phyloP scores from a whole-genome alignment of 2,329 filamentous ascomycete genomes.

The Fusarium drepaniforme region DNA sequence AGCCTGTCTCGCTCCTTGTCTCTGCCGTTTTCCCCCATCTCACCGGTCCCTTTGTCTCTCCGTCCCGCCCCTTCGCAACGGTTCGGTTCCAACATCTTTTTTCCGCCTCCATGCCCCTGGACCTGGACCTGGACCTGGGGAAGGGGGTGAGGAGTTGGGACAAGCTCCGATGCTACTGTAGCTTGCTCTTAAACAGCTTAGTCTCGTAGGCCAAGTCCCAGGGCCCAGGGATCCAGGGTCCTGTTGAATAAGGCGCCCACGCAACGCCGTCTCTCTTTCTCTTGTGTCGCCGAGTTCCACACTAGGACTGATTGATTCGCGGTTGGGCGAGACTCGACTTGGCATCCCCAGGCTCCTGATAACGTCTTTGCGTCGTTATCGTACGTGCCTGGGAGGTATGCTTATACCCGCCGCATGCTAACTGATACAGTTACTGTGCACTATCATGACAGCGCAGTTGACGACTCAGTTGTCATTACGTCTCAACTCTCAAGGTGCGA shows the following conservation, averaged over 20 bases:
- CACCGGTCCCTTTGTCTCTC: slow-evolving; percentile 17
- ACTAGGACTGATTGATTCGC: slow-evolving; percentile 8
- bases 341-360: slow-evolving; percentile 17
- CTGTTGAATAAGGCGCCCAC: slow-evolving; percentile 9
- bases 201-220: slow-evolving; percentile 10
- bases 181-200: slow-evolving; percentile 30
- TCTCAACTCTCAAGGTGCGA: slow-evolving; percentile 14
- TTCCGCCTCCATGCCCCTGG: slow-evolving; percentile 26
- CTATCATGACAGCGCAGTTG: slow-evolving; percentile 15
- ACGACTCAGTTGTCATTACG: slow-evolving; percentile 19
- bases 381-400: neutral
- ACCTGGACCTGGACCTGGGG: slow-evolving; percentile 33
- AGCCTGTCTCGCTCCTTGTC: neutral
- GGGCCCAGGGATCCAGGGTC: slow-evolving; percentile 30
- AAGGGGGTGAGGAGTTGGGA: slow-evolving; percentile 34
- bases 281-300: slow-evolving; percentile 27
- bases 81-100: slow-evolving; percentile 12
- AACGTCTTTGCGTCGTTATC: slow-evolving; percentile 14
- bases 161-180: slow-evolving; percentile 28
- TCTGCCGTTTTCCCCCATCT: slow-evolving; percentile 10
- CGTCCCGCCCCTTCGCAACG: neutral
- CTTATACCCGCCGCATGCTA: neutral
- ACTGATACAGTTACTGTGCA: neutral
- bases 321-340: slow-evolving; percentile 8
- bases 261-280: slow-evolving; percentile 6